Conservation (phyloP, 352 stramenopile genomes). For the Phytophthora tubulina region DNA sequence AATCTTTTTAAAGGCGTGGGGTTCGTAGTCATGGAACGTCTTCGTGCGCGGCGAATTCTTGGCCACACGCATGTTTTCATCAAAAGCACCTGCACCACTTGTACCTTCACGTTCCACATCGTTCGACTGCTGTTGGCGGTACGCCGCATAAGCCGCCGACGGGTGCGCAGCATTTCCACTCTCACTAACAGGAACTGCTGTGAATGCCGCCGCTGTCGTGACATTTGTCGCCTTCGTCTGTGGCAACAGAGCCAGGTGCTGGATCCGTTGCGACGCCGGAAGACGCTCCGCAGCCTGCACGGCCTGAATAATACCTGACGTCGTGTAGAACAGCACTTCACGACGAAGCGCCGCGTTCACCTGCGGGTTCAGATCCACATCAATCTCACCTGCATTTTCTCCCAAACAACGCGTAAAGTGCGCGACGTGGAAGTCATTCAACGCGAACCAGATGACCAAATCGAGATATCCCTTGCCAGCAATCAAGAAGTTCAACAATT, state of each 20-base stretch:
- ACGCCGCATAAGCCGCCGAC: constrained; percentile 54
- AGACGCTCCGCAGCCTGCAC: constrained; percentile 83
- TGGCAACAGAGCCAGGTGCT: constrained; percentile 85
- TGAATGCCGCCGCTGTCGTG: constrained; percentile 32
- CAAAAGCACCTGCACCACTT: constrained; percentile 56
- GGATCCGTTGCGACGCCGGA: constrained; percentile 79
- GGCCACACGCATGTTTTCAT: constrained; percentile 76
- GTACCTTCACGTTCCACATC: constrained; percentile 44
- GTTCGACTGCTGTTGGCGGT: constrained; percentile 63
- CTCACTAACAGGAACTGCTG: constrained; percentile 42
- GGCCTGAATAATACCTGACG: constrained; percentile 89
- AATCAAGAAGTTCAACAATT: constrained; percentile 90
- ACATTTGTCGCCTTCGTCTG: constrained; percentile 65
- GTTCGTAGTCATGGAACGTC: constrained; percentile 91
- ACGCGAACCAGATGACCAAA: constrained; percentile 89
- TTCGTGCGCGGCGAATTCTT: constrained; percentile 84
- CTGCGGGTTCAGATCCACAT: constrained; percentile 89
- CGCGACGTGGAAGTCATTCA: constrained; percentile 87
- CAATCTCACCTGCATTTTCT: constrained; percentile 67
- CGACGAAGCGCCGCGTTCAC: constrained; percentile 88
- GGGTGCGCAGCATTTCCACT: constrained; percentile 38
- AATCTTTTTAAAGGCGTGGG: constrained; percentile 90
- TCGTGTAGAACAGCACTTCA: constrained; percentile 93
- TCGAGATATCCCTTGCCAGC: constrained; percentile 90
- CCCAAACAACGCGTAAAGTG: constrained; percentile 79